A percentile compares a stretch with the other conserved stretches of the same genome.
Evolutionary conservation across 2,329 filamentous ascomycete genomes (phyloP).

Genomic region (Onygenales sp.): DNA sequence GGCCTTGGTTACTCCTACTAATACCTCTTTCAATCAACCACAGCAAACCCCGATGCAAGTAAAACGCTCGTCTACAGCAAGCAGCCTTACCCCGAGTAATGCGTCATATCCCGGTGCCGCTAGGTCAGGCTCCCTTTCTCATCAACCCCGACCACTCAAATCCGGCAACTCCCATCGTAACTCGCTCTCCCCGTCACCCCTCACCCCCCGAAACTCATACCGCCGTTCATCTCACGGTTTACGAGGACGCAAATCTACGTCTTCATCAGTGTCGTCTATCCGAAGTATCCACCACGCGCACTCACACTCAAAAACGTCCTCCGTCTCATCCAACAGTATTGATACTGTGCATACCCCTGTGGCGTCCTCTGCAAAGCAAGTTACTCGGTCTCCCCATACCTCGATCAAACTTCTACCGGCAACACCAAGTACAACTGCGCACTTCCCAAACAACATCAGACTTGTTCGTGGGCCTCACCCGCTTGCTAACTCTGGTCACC

Average conservation of each 20-base stretch:
- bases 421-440: conserved; percentile 61
- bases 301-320: conserved; percentile 88
- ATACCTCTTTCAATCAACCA: conserved; percentile 17
- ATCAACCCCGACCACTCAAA: conserved; percentile 26
- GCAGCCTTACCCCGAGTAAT: conserved; percentile 33
- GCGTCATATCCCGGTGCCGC: conserved; percentile 31
- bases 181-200: conserved; percentile 73
- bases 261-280: conserved; percentile 86
- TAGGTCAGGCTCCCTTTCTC: conserved; percentile 29
- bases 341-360: conserved; percentile 60
- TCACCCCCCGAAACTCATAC: conserved; percentile 81
- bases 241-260: conserved; percentile 88
- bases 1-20: conserved; percentile 15
- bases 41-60: conserved; percentile 27
- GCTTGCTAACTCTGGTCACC: conserved; percentile 16
- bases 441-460: conserved; percentile 79
- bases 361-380: conserved; percentile 45
- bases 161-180: conserved; percentile 46
- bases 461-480: conserved; percentile 45
- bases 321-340: conserved; percentile 72
- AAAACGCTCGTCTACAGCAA: conserved; percentile 32
- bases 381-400: conserved; percentile 68
- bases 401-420: conserved; percentile 93
- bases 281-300: conserved; percentile 84
- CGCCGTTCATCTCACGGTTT: conserved; percentile 74